Evolutionary conservation across 805 yeast genomes (phyloP).

Genomic region (Cyberlindnera lachancei): DNA sequence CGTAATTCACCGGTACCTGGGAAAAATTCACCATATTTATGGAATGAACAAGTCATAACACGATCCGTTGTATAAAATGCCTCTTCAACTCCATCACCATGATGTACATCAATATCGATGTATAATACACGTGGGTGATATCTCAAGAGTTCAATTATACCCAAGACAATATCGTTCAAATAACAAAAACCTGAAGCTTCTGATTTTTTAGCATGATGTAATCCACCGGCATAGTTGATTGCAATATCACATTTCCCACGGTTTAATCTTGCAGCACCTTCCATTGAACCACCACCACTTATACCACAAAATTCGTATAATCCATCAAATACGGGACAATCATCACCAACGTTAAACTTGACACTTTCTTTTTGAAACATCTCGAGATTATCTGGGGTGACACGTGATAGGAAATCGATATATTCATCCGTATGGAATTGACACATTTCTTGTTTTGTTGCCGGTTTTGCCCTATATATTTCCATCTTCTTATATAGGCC

Average conservation of each 20-base stretch:
- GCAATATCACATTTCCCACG: slow-evolving; percentile 86
- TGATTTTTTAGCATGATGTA: slow-evolving; percentile 87
- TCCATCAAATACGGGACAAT: slow-evolving; percentile 80
- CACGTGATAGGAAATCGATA: slow-evolving; percentile 84
- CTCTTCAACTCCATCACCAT: slow-evolving; percentile 94
- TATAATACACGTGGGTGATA: slow-evolving; percentile 82
- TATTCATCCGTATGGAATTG: slow-evolving; percentile 98
- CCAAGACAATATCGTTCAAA: slow-evolving; percentile 82
- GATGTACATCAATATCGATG: slow-evolving; percentile 87
- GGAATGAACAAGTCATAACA: slow-evolving; percentile 86
- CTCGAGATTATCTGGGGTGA: slow-evolving; percentile 87
- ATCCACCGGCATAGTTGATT: slow-evolving; percentile 88
- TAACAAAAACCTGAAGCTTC: slow-evolving; percentile 91
- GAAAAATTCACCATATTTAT: slow-evolving; percentile 87
- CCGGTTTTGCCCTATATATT: slow-evolving; percentile 87
- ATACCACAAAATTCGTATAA: slow-evolving; percentile 69
- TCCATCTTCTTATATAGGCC: slow-evolving; percentile 97
- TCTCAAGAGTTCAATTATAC: slow-evolving; percentile 70
- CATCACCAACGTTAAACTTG: slow-evolving; percentile 95
- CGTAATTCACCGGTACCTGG: slow-evolving; percentile 89
- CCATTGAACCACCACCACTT: slow-evolving; percentile 85
- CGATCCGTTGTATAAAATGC: slow-evolving; percentile 89
- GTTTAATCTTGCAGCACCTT: slow-evolving; percentile 78
- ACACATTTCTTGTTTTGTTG: slow-evolving; percentile 96
- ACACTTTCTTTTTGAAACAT: slow-evolving; percentile 81